Evolutionary conservation across 2,329 filamentous ascomycete species (phyloP), one percentile per base, ranked within the genome.

Genomic region (Diaporthe australafricana): DNA sequence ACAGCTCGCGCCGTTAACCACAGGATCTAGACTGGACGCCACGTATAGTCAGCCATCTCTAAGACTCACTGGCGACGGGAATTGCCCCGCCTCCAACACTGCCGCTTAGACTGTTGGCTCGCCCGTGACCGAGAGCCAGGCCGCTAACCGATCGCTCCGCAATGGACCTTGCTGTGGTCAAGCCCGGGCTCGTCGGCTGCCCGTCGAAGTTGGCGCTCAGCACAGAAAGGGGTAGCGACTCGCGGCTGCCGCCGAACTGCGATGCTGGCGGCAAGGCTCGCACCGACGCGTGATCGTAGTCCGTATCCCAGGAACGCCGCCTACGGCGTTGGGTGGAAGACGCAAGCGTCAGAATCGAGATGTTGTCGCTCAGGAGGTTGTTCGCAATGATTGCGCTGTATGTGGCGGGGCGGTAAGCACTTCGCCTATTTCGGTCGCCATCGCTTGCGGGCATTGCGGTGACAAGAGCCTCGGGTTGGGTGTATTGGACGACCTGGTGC

Each of bases 331-430:
- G 94, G 75, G 92, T 94, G 0, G 93, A 95, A 5, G 93, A 96
- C 2, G 94, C 94, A 17, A 97, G 86, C 0, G 94, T 97, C 73
- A 97, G 83, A 76, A 97, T 95, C 32, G 93, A 96, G 27, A 94
- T 94, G 79, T 97, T 94, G 80, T 97, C 94, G 1, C 93, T 94
- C 42, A 96, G 85, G 7, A 96, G 87, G 77, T 94, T 94, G 81
- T 95, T 95, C 67, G 94, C 93, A 0, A 93, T 96, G 1, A 93
- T 93, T n/a, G 88, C 89, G 65, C 87, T 89, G 80, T 96, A 96
- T 0, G 93, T 95, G 6, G 90, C 89, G 2, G 92, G 92, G 76
- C 91, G 88, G 66, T 84, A 77, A 78, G 82, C 75, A 72, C 83
- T 78, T 48, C 72, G 72, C 25, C 69, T 69, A 50, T 66, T 71